Percentiles rank a stretch among this genome's conserved stretches.
Evolutionary conservation across 179 eudicot species (phyloP).

Genomic region (Amaranthus tricolor): DNA sequence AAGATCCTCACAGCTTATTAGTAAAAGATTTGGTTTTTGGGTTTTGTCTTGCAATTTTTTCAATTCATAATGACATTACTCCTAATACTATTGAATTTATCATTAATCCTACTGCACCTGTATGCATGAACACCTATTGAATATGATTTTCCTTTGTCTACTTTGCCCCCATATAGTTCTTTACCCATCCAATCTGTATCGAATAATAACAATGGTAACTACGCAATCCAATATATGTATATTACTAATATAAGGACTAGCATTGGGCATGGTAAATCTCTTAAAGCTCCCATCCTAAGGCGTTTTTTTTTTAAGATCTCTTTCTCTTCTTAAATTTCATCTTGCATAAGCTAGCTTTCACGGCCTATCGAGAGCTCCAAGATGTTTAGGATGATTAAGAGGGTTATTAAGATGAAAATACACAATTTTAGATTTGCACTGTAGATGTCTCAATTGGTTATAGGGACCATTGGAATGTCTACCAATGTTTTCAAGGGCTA

Average conservation of each 20-base stretch:
- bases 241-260: conserved; percentile 44
- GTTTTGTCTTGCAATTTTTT: conserved; percentile 32
- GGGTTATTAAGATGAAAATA: conserved; percentile 54
- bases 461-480: conserved; percentile 68
- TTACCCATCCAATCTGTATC: conserved; percentile 67
- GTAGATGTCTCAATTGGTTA: conserved; percentile 46
- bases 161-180: conserved; percentile 52
- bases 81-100: conserved; percentile 32
- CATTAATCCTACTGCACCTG: conserved; percentile 51
- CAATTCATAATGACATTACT: conserved; percentile 29
- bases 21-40: no score
- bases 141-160: conserved; percentile 13
- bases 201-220: conserved; percentile 55
- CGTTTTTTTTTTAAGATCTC: conserved; percentile 10
- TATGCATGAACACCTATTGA: conserved; percentile 36
- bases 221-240: conserved; percentile 52
- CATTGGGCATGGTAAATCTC: conserved; percentile 50
- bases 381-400: conserved; percentile 35
- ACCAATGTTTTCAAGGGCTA: conserved; percentile 64
- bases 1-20: no score
- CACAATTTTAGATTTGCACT: conserved; percentile 73
- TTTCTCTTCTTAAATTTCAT: conserved; percentile 22
- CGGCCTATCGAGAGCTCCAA: conserved; percentile 36
- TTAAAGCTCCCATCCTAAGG: conserved; percentile 37
- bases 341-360: conserved; percentile 27